These are phyloP conservation scores for Alternaria sp. DNA, from an alignment of 2,329 filamentous ascomycete genomes.

Conservation along the genomic window DNA sequence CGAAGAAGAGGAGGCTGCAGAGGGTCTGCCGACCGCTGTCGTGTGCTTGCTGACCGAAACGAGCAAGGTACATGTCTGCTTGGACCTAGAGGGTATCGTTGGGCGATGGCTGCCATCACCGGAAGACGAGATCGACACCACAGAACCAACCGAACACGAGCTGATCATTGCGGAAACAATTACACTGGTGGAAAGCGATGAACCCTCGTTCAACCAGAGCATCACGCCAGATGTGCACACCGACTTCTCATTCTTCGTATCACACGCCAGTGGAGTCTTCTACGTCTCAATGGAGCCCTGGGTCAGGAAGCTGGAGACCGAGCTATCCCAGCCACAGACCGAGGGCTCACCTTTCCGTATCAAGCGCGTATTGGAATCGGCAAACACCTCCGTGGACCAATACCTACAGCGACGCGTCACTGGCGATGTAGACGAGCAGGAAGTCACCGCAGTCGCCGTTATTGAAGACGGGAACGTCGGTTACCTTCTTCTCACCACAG, in stretches of 20 bases:
- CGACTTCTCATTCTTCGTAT: slow-evolving; percentile 66
- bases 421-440: slow-evolving; percentile 25
- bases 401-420: slow-evolving; percentile 50
- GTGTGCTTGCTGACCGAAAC: slow-evolving; percentile 64
- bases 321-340: slow-evolving; percentile 59
- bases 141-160: slow-evolving; percentile 32
- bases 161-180: slow-evolving; percentile 53
- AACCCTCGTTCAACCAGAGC: slow-evolving; percentile 55
- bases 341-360: slow-evolving; percentile 64
- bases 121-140: slow-evolving; percentile 28
- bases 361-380: slow-evolving; percentile 60
- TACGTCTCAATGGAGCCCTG: slow-evolving; percentile 64
- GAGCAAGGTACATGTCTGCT: slow-evolving; percentile 63
- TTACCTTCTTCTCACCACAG: slow-evolving; percentile 62
- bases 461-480: slow-evolving; percentile 64
- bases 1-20: slow-evolving; percentile 55
- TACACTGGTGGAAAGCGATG: slow-evolving; percentile 29
- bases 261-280: slow-evolving; percentile 60
- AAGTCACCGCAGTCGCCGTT: slow-evolving; percentile 57
- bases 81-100: slow-evolving; percentile 67
- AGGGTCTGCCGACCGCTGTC: slow-evolving; percentile 62
- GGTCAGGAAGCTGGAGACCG: slow-evolving; percentile 63
- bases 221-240: slow-evolving; percentile 64
- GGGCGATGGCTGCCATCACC: slow-evolving; percentile 66
- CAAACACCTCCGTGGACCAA: slow-evolving; percentile 57